phyloP scores from a whole-genome alignment of 345 rosid species.

The Theobroma cacao region DNA sequence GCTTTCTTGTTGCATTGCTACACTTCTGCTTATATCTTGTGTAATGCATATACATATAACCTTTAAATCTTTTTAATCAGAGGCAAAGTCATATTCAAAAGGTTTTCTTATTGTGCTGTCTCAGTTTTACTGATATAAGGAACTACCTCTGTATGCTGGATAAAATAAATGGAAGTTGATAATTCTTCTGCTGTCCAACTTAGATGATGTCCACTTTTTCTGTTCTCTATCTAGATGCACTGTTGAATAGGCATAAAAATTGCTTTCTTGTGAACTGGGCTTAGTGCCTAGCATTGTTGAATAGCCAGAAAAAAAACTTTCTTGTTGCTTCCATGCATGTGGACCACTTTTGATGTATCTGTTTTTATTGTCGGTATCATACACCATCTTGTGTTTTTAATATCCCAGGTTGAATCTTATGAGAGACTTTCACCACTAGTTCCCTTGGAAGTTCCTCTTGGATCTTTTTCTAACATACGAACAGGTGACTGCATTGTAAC shows the following conservation, averaged over 20 bases:
- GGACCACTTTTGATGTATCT: background rate
- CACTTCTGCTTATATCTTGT: background rate
- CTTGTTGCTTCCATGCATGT: background rate
- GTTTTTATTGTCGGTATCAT: background rate
- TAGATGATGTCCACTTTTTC: background rate
- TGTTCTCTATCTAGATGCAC: background rate
- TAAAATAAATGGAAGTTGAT: background rate
- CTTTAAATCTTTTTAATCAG: background rate
- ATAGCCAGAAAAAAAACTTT: background rate
- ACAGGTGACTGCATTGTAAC: conserved; percentile 86
- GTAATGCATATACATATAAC: background rate
- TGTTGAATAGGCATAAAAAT: background rate
- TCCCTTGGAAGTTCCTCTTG: conserved; percentile 59
- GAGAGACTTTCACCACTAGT: conserved; percentile 85
- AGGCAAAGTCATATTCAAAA: background rate
- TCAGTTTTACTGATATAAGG: background rate
- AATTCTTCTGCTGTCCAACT: background rate
- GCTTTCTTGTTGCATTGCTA: background rate
- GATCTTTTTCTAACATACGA: conserved; percentile 55
- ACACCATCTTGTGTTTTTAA: conserved; percentile 11
- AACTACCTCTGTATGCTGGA: background rate
- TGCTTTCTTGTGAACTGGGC: background rate
- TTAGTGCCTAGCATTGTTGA: background rate
- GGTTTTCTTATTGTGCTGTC: background rate
- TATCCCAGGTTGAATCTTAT: conserved; percentile 57